These are phyloP conservation scores for Mycena galericulata DNA, from an alignment of 768 basidiomycete genomes.

Conservation along the genomic window DNA sequence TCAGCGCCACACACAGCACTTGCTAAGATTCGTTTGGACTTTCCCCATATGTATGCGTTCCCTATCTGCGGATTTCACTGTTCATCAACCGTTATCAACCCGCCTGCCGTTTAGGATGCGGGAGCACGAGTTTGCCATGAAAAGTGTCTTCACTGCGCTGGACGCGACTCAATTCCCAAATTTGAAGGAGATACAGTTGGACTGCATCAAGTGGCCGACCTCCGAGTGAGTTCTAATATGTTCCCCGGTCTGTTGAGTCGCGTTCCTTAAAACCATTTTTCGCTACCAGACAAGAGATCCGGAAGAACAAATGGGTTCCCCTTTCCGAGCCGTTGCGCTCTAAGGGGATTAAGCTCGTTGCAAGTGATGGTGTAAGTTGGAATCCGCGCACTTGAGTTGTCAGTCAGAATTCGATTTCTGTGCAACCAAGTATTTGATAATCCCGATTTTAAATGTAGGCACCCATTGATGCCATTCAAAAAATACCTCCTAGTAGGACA, in stretches of 20 bases:
- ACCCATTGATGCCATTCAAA: too few species aligned
- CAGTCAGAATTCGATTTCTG: too few species aligned
- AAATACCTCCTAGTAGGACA: too few species aligned
- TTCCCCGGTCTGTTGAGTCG: background rate
- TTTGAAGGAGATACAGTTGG: constrained; percentile 4
- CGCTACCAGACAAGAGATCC: background rate
- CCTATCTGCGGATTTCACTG: too few species aligned
- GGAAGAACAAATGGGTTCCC: constrained; percentile 1
- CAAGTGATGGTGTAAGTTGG: too few species aligned
- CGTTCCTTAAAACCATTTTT: background rate
- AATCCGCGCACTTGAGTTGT: too few species aligned
- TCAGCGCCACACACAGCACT: background rate
- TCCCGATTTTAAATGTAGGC: too few species aligned
- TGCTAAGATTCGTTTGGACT: background rate
- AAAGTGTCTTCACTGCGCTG: background rate
- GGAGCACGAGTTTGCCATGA: background rate
- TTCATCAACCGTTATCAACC: too few species aligned
- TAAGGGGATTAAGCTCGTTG: constrained; percentile 11
- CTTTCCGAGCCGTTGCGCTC: constrained; percentile 8
- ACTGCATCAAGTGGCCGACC: background rate
- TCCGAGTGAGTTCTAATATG: constrained; percentile 4
- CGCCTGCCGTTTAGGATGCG: background rate
- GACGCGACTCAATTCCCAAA: background rate
- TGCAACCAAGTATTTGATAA: too few species aligned
- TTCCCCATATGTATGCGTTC: background rate